Evolutionary conservation across 192 early-diverging fungal species (phyloP).

Genomic region (Phlyctochytrium bullatum): DNA sequence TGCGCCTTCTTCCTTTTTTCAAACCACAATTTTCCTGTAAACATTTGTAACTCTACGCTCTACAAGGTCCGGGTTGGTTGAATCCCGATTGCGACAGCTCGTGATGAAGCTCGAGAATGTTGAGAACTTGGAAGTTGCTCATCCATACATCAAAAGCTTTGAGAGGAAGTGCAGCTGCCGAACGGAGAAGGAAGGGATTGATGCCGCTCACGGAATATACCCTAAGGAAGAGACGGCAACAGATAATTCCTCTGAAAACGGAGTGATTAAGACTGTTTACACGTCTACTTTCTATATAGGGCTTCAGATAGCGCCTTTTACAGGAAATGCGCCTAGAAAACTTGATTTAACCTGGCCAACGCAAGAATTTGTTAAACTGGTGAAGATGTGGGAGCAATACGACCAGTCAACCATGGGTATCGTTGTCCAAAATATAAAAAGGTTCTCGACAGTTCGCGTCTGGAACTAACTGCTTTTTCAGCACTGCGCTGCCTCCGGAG

Average conservation of each 20-base stretch:
- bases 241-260: constrained; percentile 21
- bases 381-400: constrained; percentile 79
- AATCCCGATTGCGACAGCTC: constrained; percentile 85
- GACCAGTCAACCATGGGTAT: constrained; percentile 69
- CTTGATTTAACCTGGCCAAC: constrained; percentile 80
- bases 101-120: constrained; percentile 79
- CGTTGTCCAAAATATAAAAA: constrained; percentile 51
- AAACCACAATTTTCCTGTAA: constrained; percentile 5
- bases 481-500: constrained; percentile 11
- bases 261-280: constrained; percentile 43
- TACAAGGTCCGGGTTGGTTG: constrained; percentile 81
- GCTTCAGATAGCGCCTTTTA: constrained; percentile 60
- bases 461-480: background rate
- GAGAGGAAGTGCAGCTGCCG: constrained; percentile 65
- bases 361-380: constrained; percentile 77
- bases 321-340: constrained; percentile 38
- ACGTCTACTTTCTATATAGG: constrained; percentile 92
- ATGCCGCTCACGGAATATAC: constrained; percentile 66
- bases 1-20: constrained; percentile 15
- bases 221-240: constrained; percentile 17
- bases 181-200: constrained; percentile 64
- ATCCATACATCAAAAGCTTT: constrained; percentile 89
- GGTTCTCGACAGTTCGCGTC: constrained; percentile 14
- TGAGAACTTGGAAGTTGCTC: constrained; percentile 69
- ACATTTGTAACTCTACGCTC: background rate